Evolutionary conservation across 2,329 filamentous ascomycete genomes (phyloP).

Genomic region (Aspergillus puulaauensis): DNA sequence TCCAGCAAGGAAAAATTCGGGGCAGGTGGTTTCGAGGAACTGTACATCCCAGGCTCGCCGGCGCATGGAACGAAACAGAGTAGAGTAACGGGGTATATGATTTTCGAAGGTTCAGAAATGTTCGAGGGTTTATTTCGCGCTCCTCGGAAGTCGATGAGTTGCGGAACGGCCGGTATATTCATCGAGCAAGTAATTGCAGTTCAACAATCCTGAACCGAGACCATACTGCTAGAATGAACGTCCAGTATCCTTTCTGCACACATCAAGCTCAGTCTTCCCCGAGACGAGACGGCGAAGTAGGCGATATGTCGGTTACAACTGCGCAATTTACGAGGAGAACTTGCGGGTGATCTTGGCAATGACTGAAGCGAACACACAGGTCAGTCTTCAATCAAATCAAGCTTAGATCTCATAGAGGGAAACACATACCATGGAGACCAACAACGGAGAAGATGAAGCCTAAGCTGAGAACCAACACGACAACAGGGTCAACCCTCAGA

Average conservation of each 20-base stretch:
- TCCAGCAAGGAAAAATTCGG: constrained; percentile 14
- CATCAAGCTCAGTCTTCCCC: not conserved
- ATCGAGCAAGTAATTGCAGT: constrained; percentile 5
- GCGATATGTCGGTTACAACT: constrained; percentile 1
- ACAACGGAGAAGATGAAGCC: constrained; percentile 99
- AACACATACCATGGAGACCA: constrained; percentile 82
- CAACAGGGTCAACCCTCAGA: constrained; percentile 95
- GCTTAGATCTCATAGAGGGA: not conserved
- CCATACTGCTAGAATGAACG: constrained; percentile 3
- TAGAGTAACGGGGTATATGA: constrained; percentile 24
- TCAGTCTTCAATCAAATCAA: not conserved
- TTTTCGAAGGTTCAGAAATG: constrained; percentile 19
- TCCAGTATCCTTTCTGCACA: not conserved
- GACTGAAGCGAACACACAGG: constrained; percentile 56
- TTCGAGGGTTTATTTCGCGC: constrained; percentile 2
- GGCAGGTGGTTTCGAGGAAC: not conserved
- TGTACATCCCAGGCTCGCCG: constrained; percentile 9
- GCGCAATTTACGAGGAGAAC: constrained; percentile 61
- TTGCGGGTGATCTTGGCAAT: constrained; percentile 93
- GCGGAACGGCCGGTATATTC: not conserved
- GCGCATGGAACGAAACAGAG: constrained; percentile 15
- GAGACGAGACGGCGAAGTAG: not conserved
- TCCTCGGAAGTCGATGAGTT: not conserved
- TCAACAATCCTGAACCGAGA: not conserved
- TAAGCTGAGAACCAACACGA: constrained; percentile 91